Conservation (phyloP, 129 eudicot genomes). For the Lactuca saligna region DNA sequence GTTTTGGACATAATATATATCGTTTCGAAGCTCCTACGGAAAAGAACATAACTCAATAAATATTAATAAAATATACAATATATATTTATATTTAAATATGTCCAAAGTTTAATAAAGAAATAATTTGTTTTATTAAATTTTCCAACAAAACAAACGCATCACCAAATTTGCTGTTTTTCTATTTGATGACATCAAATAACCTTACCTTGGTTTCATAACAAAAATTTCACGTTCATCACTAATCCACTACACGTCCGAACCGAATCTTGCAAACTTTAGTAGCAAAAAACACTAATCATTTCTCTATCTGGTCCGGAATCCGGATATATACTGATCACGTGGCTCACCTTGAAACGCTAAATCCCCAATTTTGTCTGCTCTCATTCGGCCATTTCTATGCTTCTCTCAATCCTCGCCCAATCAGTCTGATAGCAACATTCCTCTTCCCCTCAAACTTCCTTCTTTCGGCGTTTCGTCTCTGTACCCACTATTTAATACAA, state of each 20-base stretch:
- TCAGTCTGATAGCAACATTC: constrained; percentile 9
- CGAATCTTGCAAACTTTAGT: background rate
- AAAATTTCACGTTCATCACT: no score
- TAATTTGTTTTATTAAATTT: no score
- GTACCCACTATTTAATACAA: background rate
- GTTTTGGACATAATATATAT: no score
- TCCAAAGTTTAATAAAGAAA: no score
- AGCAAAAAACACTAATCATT: background rate
- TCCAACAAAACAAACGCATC: no score
- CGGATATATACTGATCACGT: background rate
- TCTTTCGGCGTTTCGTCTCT: background rate
- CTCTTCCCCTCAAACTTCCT: background rate
- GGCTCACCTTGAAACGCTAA: constrained; percentile 17
- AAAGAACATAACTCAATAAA: no score
- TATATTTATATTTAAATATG: no score
- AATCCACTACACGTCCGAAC: background rate
- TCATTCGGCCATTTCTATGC: constrained; percentile 21
- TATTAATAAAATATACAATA: no score
- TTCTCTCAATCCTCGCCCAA: constrained; percentile 3
- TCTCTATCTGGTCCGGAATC: background rate
- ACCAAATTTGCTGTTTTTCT: no score
- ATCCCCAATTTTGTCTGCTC: constrained; percentile 21
- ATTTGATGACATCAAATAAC: no score
- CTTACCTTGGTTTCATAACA: no score
- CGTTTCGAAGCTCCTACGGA: no score